Base-by-base conservation (phyloP, 2,329 filamentous ascomycete species). In the Sporothrix mexicana region DNA sequence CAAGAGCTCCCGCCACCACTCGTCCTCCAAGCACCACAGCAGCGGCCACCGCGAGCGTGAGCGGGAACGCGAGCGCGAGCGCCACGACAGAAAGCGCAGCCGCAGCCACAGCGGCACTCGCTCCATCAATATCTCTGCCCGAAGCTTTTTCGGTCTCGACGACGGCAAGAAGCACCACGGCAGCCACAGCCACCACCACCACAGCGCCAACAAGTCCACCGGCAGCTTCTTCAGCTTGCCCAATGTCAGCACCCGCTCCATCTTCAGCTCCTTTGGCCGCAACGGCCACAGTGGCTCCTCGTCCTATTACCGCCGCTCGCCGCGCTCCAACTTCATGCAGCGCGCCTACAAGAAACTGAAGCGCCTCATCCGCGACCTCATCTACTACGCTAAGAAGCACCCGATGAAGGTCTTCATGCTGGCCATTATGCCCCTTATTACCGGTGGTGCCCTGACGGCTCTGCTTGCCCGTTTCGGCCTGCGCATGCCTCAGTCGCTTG, bases 341-440 rank as follows among this genome's bases (percentile, higher is more conserved):
- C 90, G 91, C 77, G 86, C 94, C 64, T 87, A 93, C 80, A 88
- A 89, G 81, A 91, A 93, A 78, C 88, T 98, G 74, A 92, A 91
- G 79, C 90, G 92, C 59, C 88, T 97, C 75, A 84, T 97, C 73
- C 92, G 92, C 78, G 91, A 97, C 80, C 89, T 98, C 9, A 86
- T 92, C 80, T 88, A 91, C 80, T 97, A 95, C 83, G 92, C 93
- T 78, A 92, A 93, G 80, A 87, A 90, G 51, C 92, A 98, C 83
- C 95, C 95, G 0, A 83, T 94, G 79, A 97, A 97, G 83, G 93
- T 97, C 66, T 93, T 98, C 84, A 86, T 93, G 85, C 88, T 94
- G 75, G 91, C 97, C 75, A 88, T 98, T 78, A 90, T 98, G 88
- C 95, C 95, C 10, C 86, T 98, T 73, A 84, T 98, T 78, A 94